Evolutionary conservation across 179 eudicot genomes (phyloP), one percentile per base, ranked within the genome.

Genomic region (Beta macrorhiza): DNA sequence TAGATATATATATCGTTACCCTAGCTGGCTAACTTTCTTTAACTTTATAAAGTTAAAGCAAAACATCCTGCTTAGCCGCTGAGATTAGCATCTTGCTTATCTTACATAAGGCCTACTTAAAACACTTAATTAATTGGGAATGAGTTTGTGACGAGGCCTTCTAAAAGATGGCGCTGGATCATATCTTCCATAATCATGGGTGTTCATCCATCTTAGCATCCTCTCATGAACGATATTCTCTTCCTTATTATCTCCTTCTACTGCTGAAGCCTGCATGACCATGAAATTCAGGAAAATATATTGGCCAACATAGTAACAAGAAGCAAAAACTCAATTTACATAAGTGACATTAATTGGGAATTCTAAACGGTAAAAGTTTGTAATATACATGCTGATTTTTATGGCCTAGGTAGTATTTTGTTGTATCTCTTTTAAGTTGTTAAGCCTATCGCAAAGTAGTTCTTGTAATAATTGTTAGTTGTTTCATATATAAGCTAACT

Each of bases 151-250:
- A 75, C 89, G 94, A 81, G 98, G 97, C 85, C 85, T 90, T 59
- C 53, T 83, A 68, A 89, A 69, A n/a, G 89, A 45, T 25, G 98
- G 98, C 1, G 97, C 45, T 12, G 96, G 97, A 88, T 89, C 85
- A 53, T 91, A 89, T 80, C 82, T 91, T 72, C 97, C 97, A 81
- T 94, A 94, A 82, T 94, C 98, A 55, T 85, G 83, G 9, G 88
- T 81, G 83, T 87, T 90, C 81, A 85, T 87, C 79, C 37, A 12
- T 52, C 86, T 87, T 13, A 91, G 86, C 82, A 93, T 72, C 88
- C 98, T 91, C 78, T 89, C 93, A 52, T 89, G 93, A 29, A 49
- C 74, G 12, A 5, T 45, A 15, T 45, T 59, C 74, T 20, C 81
- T 72, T 80, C 51, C n/a, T 6, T 62, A 8, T 25, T 85, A 19